Evolutionary conservation across 2,329 filamentous ascomycete species (phyloP), one percentile per base, ranked within the genome.

Genomic region (Chaetoscypha palmicola): DNA sequence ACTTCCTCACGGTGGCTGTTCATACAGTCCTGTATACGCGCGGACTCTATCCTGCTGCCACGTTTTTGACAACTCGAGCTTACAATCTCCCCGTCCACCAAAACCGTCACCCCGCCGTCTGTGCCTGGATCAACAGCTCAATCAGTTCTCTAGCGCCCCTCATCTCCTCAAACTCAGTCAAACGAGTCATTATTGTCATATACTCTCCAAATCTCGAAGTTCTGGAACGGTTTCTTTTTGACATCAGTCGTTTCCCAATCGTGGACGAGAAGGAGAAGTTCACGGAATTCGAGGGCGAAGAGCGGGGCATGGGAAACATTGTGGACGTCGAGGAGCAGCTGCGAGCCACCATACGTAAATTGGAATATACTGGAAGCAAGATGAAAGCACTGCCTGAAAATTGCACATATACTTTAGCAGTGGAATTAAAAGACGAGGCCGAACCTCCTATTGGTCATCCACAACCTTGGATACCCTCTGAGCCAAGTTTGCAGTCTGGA

Each of bases 371-470:
- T 2, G 77, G 72, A 7, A 72, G 79, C 48, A 71, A 68, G 43
- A 68, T 87, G 49, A 66, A 63, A 0, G 63, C 71, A 0, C 60
- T 89, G 17, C 83, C 84, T 0, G 64, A 70, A 1, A 74, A 74
- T 1, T 88, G 83, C 61, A 84, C 82, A 0, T 91, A 86, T 62
- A 86, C 83, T 0, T 63, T 91, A n/a, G 82, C 81, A 0, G 73
- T 91, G 31, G 86, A 91, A 63, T 61, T 90, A 51, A 76, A 75
- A 30, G 76, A 83, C 17, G 71, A 79, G 31, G 71, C 69, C 0
- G 64, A 72, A 9, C 54, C 76, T 8, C 79, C 78, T 0, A 77
- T 81, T 49, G 72, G 71, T 71, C 71, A 81, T 55, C 75, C 77
- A 0, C 76, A 80, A 58, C 67, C 72, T 24, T 81, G 77, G 77